Conservation (phyloP, 2,329 filamentous ascomycete genomes). For the Ophiocordyceps camponoti-leonardi region DNA sequence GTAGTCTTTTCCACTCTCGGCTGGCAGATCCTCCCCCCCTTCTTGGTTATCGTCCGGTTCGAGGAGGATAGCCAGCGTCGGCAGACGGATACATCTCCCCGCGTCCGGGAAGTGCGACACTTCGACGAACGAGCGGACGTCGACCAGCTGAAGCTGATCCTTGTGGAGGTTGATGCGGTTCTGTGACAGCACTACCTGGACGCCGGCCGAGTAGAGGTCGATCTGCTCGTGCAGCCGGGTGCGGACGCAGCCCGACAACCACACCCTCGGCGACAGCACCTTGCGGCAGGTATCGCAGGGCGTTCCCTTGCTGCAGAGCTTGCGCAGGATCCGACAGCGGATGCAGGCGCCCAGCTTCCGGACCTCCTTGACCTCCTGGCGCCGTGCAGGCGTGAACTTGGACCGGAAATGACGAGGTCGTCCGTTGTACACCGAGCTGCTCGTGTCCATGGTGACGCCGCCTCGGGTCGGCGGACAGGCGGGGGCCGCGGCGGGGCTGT, state of each 20-base stretch:
- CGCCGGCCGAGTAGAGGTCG: constrained; percentile 44
- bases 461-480: constrained; percentile 21
- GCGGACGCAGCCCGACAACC: constrained; percentile 45
- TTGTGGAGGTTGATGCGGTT: constrained; percentile 39
- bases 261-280: constrained; percentile 45
- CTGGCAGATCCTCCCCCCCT: constrained; percentile 12
- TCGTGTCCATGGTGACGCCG: constrained; percentile 35
- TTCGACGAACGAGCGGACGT: constrained; percentile 33
- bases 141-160: constrained; percentile 28
- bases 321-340: constrained; percentile 46
- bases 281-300: constrained; percentile 48
- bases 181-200: constrained; percentile 45
- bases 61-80: constrained; percentile 14
- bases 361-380: constrained; percentile 48
- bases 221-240: constrained; percentile 44
- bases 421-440: constrained; percentile 24
- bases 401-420: constrained; percentile 36
- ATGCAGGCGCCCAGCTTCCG: constrained; percentile 50
- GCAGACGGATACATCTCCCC: constrained; percentile 23
- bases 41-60: constrained; percentile 19
- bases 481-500: constrained; percentile 8
- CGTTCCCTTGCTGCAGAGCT: constrained; percentile 46
- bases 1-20: constrained; percentile 10
- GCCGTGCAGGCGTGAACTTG: constrained; percentile 37
- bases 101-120: constrained; percentile 41